Percentiles rank a stretch among this genome's conserved stretches.
Conservation (phyloP, 2,329 filamentous ascomycete genomes). For the Penicillium sp. region DNA sequence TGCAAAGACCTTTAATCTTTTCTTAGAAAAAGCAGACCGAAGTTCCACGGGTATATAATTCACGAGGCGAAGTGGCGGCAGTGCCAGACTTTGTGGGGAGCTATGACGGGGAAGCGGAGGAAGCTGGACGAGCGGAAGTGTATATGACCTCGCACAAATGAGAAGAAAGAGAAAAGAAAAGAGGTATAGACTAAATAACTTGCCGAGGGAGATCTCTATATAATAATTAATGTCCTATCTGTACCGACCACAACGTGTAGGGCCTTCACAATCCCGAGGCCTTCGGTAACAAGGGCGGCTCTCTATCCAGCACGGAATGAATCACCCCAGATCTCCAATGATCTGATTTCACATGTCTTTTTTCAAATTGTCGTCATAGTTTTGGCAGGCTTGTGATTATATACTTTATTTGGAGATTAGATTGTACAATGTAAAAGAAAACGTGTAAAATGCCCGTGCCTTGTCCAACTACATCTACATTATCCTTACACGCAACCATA, state of each 20-base stretch:
- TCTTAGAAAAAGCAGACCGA: not conserved
- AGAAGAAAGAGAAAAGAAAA: slow-evolving; percentile 3
- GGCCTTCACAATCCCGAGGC: slow-evolving; percentile 25
- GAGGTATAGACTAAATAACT: not conserved
- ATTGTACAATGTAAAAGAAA: not conserved
- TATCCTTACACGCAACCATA: not conserved
- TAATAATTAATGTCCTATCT: not conserved
- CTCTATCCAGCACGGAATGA: slow-evolving; percentile 7
- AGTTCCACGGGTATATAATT: slow-evolving; percentile 18
- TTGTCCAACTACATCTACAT: not conserved
- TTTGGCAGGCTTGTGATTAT: slow-evolving; percentile 14
- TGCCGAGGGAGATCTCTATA: slow-evolving; percentile 16
- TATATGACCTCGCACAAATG: slow-evolving; percentile 9
- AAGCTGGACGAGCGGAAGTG: slow-evolving; percentile 41
- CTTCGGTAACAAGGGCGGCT: slow-evolving; percentile 29
- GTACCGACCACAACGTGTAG: slow-evolving; percentile 7
- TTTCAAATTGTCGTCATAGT: slow-evolving; percentile 22
- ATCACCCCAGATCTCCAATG: slow-evolving; percentile 19
- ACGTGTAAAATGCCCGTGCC: not conserved
- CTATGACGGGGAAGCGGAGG: slow-evolving; percentile 41
- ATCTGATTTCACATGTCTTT: slow-evolving; percentile 26
- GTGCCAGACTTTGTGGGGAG: slow-evolving; percentile 28
- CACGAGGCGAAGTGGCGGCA: slow-evolving; percentile 27
- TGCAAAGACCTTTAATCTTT: not conserved
- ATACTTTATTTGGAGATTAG: not conserved